Base-by-base conservation (phyloP, 208 protist genomes). In the Acanthamoeba triangularis region DNA sequence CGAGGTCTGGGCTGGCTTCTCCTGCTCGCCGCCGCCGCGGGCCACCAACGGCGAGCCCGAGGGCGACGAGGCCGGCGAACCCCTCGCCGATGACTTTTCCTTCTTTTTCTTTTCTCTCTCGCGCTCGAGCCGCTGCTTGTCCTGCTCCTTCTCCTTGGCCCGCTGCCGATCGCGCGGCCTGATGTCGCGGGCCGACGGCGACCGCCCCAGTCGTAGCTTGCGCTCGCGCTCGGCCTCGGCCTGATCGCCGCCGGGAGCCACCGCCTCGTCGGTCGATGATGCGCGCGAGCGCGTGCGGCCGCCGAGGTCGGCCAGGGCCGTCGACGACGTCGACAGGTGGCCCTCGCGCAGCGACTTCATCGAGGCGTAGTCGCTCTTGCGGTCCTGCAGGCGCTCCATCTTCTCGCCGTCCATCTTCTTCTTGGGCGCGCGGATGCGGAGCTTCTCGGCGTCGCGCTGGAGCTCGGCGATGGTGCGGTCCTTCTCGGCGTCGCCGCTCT, bases 301-400 rank as follows among this genome's bases (percentile, higher is more conserved):
- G 20, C 63, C 63, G 25, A 8, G 14, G 14, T 65, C 52, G 52
- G 1, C 52, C 14, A 18, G 16, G 3, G 52, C 11, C 14, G 52
- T 18, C 52, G 16, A 56, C 52, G 28, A n/a, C 1, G 76, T 59
- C 13, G 44, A 20, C 7, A 67, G 20, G 61, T 20, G 16, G 16
- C 23, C 47, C 8, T 56, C 41, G 18, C 7, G 23, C 41, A 85
- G 28, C 6, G 35, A 18, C 2, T 56, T 49, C 13, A 35, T 56
- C 76, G 76, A 85, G 1, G 76, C 28, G 44, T 33, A 85, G 76
- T 85, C 76, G 76, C 25, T 85, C 14, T 30, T 85, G 14, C 76
- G 76, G 14, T 85, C 23, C 76, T 85, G 76, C 18, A 85, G 76
- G 23, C 18, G 14, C 47, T 85, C 76, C 76, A 85, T 85, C 76